These are phyloP conservation scores for Vitis hybrid DNA, from an alignment of 177 flowering plant species.

Conservation along the genomic window DNA sequence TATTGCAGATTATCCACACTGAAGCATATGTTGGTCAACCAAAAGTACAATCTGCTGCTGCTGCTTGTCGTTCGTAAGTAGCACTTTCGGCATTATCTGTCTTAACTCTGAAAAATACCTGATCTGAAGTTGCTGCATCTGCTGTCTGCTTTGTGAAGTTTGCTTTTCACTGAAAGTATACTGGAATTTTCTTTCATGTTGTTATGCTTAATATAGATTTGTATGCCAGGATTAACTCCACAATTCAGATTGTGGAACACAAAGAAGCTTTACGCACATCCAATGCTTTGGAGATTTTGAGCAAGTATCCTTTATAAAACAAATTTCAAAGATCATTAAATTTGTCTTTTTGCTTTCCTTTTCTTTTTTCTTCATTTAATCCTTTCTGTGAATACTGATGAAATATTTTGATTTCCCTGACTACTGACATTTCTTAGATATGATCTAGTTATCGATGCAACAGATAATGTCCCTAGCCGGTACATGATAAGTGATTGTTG, in stretches of 20 bases:
- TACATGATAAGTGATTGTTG: slow-evolving; percentile 96
- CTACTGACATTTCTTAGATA: slow-evolving; percentile 52
- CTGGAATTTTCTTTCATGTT: neutral
- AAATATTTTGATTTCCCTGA: slow-evolving; percentile 28
- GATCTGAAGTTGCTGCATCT: no score
- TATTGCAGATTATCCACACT: slow-evolving; percentile 76
- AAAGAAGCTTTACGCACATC: slow-evolving; percentile 71
- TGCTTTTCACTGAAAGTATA: neutral
- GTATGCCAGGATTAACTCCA: slow-evolving; percentile 73
- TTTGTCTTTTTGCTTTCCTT: neutral
- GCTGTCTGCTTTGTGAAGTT: neutral
- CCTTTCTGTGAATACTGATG: neutral
- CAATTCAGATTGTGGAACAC: slow-evolving; percentile 68
- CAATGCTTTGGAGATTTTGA: slow-evolving; percentile 90
- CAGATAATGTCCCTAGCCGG: slow-evolving; percentile 92
- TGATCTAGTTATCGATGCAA: slow-evolving; percentile 88
- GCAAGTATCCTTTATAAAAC: slow-evolving; percentile 67
- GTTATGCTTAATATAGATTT: neutral
- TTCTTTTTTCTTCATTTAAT: neutral
- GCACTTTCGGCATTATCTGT: neutral
- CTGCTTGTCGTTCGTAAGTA: slow-evolving; percentile 85
- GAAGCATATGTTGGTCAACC: slow-evolving; percentile 86
- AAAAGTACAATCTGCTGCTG: slow-evolving; percentile 95
- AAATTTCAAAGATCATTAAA: neutral
- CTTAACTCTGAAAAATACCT: neutral